These are phyloP conservation scores for Tranzscheliella williamsii DNA, from an alignment of 1,284 basidiomycete species.

Conservation along the genomic window DNA sequence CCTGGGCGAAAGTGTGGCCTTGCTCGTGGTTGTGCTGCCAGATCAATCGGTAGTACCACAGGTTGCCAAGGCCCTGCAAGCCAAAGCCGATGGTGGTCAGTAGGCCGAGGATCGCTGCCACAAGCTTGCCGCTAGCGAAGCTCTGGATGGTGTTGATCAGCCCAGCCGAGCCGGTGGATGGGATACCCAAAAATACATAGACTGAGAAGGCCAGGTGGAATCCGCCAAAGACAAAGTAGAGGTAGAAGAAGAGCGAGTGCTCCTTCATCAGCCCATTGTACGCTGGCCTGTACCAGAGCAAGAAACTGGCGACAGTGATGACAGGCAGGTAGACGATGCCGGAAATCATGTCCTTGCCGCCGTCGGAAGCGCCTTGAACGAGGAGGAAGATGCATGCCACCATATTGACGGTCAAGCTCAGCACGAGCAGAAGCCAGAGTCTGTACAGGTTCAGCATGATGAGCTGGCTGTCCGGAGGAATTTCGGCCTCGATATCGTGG, in stretches of 20 bases:
- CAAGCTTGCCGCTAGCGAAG: conserved; percentile 25
- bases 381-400: conserved; percentile 86
- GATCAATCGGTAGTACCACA: conserved; percentile 80
- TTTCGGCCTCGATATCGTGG: conserved; percentile 87
- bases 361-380: conserved; percentile 73
- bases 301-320: conserved; percentile 79
- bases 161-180: conserved; percentile 88
- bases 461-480: conserved; percentile 77
- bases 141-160: conserved; percentile 83
- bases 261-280: conserved; percentile 98
- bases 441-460: conserved; percentile 74
- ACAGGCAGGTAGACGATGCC: conserved; percentile 76
- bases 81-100: conserved; percentile 85
- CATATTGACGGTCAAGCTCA: conserved; percentile 83
- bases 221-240: conserved; percentile 68
- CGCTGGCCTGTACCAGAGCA: conserved; percentile 83
- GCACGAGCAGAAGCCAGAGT: conserved; percentile 64
- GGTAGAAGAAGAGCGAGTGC: conserved; percentile 65
- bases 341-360: conserved; percentile 75
- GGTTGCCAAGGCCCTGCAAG: conserved; percentile 78
- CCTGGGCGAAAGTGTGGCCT: conserved; percentile 65
- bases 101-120: conserved; percentile 68
- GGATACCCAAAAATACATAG: conserved; percentile 60
- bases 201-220: conserved; percentile 88
- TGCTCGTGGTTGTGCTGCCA: conserved; percentile 79